A percentile compares a stretch with the other conserved stretches of the same genome.
These are phyloP conservation scores for Curvularia eragrostidis DNA, from an alignment of 2,329 filamentous ascomycete species.

Conservation along the genomic window DNA sequence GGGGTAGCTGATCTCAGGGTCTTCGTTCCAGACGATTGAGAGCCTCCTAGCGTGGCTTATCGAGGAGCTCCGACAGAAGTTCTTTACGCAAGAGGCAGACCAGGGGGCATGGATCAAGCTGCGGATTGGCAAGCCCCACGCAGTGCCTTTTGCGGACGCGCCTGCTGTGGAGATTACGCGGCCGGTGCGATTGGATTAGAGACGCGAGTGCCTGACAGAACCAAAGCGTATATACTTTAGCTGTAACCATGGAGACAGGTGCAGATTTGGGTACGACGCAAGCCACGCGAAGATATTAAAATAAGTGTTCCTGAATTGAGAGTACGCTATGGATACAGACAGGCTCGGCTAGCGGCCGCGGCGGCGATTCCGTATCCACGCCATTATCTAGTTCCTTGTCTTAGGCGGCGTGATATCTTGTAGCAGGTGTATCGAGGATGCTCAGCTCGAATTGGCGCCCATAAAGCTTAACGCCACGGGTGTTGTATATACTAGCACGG, in stretches of 20 bases:
- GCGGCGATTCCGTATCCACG: conserved; percentile 14
- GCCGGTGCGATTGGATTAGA: conserved; percentile 23
- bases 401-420: neutral
- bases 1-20: conserved; percentile 51
- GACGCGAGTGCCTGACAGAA: neutral
- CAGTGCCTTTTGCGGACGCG: conserved; percentile 74
- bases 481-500: neutral
- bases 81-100: conserved; percentile 39
- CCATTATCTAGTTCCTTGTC: conserved; percentile 8
- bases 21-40: conserved; percentile 58
- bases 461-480: neutral
- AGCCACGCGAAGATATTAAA: conserved; percentile 11
- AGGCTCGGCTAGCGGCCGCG: conserved; percentile 12
- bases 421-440: neutral
- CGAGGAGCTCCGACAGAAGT: conserved; percentile 53
- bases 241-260: conserved; percentile 1
- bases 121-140: conserved; percentile 73
- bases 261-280: conserved; percentile 7
- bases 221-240: conserved; percentile 3
- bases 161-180: conserved; percentile 68
- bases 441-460: neutral
- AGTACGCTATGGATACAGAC: neutral
- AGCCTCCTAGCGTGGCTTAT: conserved; percentile 49
- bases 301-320: conserved; percentile 13
- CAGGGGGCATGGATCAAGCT: conserved; percentile 64